Conservation (phyloP, 2,329 filamentous ascomycete genomes). For the Sporothrix curviconia region DNA sequence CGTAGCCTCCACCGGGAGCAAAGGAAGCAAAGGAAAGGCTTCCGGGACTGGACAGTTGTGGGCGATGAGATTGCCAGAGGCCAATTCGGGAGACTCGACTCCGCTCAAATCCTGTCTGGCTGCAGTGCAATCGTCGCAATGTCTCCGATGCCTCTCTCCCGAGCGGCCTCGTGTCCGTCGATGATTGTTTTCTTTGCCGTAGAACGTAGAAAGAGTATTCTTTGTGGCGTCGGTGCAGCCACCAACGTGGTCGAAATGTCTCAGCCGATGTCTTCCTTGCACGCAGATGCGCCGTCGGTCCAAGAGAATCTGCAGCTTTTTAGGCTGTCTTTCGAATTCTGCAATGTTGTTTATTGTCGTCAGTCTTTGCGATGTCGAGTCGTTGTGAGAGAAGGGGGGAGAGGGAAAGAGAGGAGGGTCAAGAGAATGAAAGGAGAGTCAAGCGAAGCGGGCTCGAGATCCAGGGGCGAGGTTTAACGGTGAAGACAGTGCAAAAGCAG, state of each 20-base stretch:
- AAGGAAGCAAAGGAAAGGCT: not conserved
- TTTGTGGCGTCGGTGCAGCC: not conserved
- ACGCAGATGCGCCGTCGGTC: no score
- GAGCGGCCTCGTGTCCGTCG: no score
- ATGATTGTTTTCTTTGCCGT: not conserved
- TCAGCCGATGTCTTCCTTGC: not conserved
- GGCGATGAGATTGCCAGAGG: no score
- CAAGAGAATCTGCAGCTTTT: not conserved
- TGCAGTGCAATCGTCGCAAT: constrained; percentile 6
- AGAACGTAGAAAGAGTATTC: not conserved
- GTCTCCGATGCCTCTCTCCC: constrained; percentile 1
- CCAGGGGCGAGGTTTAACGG: not conserved
- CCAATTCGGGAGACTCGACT: no score
- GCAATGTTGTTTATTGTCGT: not conserved
- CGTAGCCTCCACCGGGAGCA: no score
- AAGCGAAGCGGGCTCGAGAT: not conserved
- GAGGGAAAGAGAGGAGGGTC: not conserved
- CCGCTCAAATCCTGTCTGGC: no score
- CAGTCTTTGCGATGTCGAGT: no score
- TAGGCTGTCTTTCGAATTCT: not conserved
- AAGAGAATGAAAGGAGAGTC: not conserved
- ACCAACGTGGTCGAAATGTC: not conserved
- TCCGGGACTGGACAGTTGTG: no score
- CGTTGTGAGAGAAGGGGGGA: no score
- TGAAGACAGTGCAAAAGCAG: no score